These are phyloP conservation scores for Mycena crocata DNA, from an alignment of 768 basidiomycete species.

Conservation along the genomic window DNA sequence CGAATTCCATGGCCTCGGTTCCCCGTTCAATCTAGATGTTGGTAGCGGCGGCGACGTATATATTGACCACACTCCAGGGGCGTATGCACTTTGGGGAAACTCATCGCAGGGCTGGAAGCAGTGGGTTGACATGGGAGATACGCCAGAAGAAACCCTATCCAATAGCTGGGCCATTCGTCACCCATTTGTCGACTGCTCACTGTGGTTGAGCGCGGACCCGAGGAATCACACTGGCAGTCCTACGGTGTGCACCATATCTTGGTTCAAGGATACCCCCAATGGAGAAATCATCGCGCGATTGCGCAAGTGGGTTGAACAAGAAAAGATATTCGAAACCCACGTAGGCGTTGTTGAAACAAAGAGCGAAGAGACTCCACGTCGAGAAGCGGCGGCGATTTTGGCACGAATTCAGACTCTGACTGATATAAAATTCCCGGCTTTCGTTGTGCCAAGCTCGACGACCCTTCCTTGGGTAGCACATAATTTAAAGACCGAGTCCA, in stretches of 20 bases:
- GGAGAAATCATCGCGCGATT: no score
- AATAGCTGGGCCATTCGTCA: not conserved
- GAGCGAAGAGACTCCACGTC: not conserved
- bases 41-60: not conserved
- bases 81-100: constrained; percentile 6
- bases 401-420: not conserved
- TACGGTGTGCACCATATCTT: no score
- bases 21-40: constrained; percentile 1
- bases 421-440: no score
- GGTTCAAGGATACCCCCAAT: not conserved
- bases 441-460: no score
- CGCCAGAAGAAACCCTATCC: not conserved
- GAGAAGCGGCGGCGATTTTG: not conserved
- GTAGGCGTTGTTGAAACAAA: not conserved
- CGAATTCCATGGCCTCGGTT: not conserved
- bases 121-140: not conserved
- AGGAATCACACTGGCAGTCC: not conserved
- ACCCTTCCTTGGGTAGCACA: no score
- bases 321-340: not conserved
- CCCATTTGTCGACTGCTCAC: not conserved
- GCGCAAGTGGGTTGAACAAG: not conserved
- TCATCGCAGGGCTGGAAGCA: constrained; percentile 1
- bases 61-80: not conserved
- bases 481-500: no score
- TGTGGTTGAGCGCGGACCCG: not conserved